A percentile compares a stretch with the other conserved stretches of the same genome.
Evolutionary conservation across 257 asterid genomes (phyloP).

Genomic region (Ocimum tenuiflorum): DNA sequence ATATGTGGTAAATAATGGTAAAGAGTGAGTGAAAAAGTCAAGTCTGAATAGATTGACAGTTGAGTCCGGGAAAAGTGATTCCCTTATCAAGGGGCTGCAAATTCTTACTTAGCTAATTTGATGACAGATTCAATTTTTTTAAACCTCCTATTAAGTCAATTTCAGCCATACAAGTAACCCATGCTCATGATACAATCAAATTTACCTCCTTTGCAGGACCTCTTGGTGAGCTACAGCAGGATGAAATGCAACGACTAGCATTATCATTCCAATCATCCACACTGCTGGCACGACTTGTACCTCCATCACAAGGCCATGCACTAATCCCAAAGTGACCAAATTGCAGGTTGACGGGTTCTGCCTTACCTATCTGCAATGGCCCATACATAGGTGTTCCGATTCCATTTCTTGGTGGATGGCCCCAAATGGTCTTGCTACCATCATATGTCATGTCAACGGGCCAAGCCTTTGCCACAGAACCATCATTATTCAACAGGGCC

Average conservation of each 20-base stretch:
- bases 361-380: constrained; percentile 70
- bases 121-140: neutral
- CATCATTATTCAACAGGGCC: constrained; percentile 84
- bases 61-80: neutral
- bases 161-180: neutral
- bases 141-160: neutral
- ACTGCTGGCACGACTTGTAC: constrained; percentile 84
- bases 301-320: constrained; percentile 85
- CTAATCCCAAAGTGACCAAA: constrained; percentile 89
- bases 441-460: constrained; percentile 48
- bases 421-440: constrained; percentile 37
- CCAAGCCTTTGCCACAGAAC: constrained; percentile 97
- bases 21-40: neutral
- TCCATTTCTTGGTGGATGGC: constrained; percentile 28
- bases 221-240: constrained; percentile 92
- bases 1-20: no score
- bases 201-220: constrained; percentile 78
- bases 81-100: neutral
- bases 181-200: neutral
- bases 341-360: constrained; percentile 82
- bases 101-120: neutral
- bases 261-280: constrained; percentile 70
- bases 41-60: neutral
- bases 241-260: constrained; percentile 66
- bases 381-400: constrained; percentile 70